Percentiles rank a stretch among this genome's conserved stretches.
Evolutionary conservation across 164 flowering plant genomes (phyloP).

Genomic region (Berberis thunbergii): DNA sequence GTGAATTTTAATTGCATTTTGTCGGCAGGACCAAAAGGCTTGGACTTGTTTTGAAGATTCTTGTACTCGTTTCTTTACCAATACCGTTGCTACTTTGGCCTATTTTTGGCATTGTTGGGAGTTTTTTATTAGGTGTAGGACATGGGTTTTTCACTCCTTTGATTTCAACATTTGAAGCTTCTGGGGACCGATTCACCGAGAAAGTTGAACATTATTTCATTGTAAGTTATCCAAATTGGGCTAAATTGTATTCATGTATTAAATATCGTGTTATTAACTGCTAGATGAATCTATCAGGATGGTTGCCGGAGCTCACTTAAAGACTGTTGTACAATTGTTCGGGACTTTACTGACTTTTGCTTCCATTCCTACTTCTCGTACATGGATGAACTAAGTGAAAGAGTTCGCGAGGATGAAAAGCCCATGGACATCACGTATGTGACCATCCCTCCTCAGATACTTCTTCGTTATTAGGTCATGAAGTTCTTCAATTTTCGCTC

Average conservation of each 20-base stretch:
- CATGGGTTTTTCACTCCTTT: constrained; percentile 75
- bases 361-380: constrained; percentile 90
- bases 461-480: too few relatives aligned
- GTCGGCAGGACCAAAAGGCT: constrained; percentile 61
- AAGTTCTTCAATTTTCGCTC: neutral
- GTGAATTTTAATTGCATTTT: neutral
- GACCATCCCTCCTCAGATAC: neutral
- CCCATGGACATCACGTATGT: constrained; percentile 62
- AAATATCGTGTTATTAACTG: neutral
- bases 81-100: constrained; percentile 79
- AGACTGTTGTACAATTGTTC: constrained; percentile 67
- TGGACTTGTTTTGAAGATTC: constrained; percentile 53
- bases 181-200: constrained; percentile 39
- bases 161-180: constrained; percentile 80
- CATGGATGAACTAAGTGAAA: constrained; percentile 81
- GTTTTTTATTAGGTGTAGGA: constrained; percentile 72
- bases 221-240: constrained; percentile 31
- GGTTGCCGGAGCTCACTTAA: constrained; percentile 62
- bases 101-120: constrained; percentile 49
- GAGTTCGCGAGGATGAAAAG: constrained; percentile 35
- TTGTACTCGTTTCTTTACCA: constrained; percentile 41
- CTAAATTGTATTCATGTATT: neutral
- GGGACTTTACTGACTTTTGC: constrained; percentile 80
- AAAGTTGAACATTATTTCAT: constrained; percentile 51
- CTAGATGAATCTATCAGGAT: constrained; percentile 39